These are phyloP conservation scores for Orbilia oligospora DNA, from an alignment of 2,329 filamentous ascomycete species.

Conservation along the genomic window DNA sequence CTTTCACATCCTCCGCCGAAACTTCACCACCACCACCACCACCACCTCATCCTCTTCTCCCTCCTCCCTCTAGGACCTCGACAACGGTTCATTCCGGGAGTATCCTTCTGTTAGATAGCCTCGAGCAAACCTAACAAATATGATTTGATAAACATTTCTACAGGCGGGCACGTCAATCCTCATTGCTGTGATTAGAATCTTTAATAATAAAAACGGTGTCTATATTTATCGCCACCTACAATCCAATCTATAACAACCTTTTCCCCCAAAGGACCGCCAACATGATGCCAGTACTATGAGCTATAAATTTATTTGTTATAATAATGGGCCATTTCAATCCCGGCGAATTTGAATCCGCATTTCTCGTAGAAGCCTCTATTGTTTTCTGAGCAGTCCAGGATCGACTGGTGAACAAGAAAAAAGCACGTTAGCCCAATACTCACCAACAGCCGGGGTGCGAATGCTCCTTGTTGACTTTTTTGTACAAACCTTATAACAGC, in stretches of 20 bases:
- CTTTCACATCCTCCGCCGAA: slow-evolving; percentile 1
- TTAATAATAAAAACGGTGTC: neutral
- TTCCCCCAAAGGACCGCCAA: neutral
- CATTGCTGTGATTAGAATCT: neutral
- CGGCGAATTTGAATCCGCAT: slow-evolving; percentile 92
- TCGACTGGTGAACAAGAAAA: slow-evolving; percentile 73
- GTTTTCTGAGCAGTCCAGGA: slow-evolving; percentile 93
- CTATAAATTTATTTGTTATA: slow-evolving; percentile 66
- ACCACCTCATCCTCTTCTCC: too few relatives aligned
- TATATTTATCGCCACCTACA: slow-evolving; percentile 7
- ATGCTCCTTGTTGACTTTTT: too few relatives aligned
- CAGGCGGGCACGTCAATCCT: neutral
- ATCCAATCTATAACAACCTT: neutral
- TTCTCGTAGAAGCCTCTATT: slow-evolving; percentile 99
- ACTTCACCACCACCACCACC: neutral
- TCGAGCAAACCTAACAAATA: slow-evolving; percentile 27
- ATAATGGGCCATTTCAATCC: slow-evolving; percentile 97
- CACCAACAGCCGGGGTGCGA: neutral
- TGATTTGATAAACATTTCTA: slow-evolving; percentile 21
- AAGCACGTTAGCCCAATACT: neutral
- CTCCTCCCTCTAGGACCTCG: slow-evolving; percentile 14
- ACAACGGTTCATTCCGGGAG: slow-evolving; percentile 14
- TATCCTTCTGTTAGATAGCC: slow-evolving; percentile 17
- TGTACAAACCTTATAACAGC: slow-evolving; percentile 83
- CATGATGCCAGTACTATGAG: neutral